Conservation (phyloP, 805 yeast species). For the Wickerhamomyces mucosus region DNA sequence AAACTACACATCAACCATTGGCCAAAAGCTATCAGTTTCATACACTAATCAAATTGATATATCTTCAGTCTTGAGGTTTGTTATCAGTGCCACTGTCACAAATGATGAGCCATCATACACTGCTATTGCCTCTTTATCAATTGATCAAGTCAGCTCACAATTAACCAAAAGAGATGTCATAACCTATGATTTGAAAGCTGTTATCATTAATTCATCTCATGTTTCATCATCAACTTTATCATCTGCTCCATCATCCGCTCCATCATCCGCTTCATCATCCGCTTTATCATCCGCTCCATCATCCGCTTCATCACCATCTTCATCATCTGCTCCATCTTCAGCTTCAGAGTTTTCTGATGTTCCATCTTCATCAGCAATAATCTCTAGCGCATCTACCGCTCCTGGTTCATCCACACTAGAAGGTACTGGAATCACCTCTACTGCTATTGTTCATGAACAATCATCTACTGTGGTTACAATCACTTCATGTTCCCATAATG, state of each 20-base stretch:
- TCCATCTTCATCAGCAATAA: constrained; percentile 1
- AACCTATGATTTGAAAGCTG: no score
- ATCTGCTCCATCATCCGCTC: no score
- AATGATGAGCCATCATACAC: background rate
- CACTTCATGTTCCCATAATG: constrained; percentile 10
- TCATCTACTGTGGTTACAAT: constrained; percentile 8
- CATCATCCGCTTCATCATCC: background rate
- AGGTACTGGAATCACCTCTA: constrained; percentile 1
- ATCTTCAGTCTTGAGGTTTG: background rate
- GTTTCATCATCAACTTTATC: background rate
- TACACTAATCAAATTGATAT: background rate
- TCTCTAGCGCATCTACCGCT: constrained; percentile 1
- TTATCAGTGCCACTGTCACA: background rate
- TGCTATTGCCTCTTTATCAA: background rate
- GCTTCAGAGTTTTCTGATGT: background rate
- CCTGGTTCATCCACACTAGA: background rate
- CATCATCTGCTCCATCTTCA: background rate
- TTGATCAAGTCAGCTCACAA: background rate
- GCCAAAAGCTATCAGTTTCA: background rate
- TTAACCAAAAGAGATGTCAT: background rate
- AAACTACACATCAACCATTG: background rate
- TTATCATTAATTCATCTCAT: no score
- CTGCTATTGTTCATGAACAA: constrained; percentile 1
- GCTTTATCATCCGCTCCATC: constrained; percentile 1
- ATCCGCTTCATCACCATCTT: background rate